Evolutionary conservation across 768 basidiomycete genomes (phyloP), one percentile per base, ranked within the genome.

Genomic region (Ephemerocybe angulata): DNA sequence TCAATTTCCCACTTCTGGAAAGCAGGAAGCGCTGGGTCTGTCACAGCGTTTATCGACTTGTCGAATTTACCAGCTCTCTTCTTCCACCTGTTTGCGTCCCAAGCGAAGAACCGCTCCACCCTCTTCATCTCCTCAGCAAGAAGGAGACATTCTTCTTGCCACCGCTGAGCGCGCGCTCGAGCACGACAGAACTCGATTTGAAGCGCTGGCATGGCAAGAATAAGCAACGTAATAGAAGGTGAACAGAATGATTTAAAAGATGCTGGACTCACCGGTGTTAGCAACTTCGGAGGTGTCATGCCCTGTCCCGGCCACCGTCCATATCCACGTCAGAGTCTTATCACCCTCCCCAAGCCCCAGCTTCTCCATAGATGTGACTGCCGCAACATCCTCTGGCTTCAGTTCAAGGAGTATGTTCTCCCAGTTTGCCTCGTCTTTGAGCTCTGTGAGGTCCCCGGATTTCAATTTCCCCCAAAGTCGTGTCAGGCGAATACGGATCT

Each of bases 81-180:
- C 24, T 52, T 33, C 67, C 69, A 70, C 17, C 54, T 40, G 1
- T 54, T 21, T 1, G 54, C 51, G 35, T 66, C 42, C 56, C 62
- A 65, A 21, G 58, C 41, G 19, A 60, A 53, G 12, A 54, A 65
- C 3, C 51, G 41, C 7, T 65, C 27, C 0, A 68, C 56, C 1
- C 70, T 58, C 1, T 62, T 51, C 70, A 72, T 72, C 53, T 75
- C 73, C 52, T 73, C 73, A 13, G 60, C 41, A 0, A 75, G 56
- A 2, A 74, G 60, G 0, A 62, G 25, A 24, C 67, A 66, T 50
- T 75, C 72, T 50, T 75, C 72, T 19, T 61, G 61, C 70, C 71
- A 73, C 0, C 69, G 61, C 42, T 66, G 57, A 1, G 67, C 66
- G 0, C 68, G 55, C 0, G 72, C 72, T 2, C 60, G 49, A 0